Evolutionary conservation across 352 stramenopile species (phyloP), one percentile per base, ranked within the genome.

Genomic region (Phytophthora melonis): DNA sequence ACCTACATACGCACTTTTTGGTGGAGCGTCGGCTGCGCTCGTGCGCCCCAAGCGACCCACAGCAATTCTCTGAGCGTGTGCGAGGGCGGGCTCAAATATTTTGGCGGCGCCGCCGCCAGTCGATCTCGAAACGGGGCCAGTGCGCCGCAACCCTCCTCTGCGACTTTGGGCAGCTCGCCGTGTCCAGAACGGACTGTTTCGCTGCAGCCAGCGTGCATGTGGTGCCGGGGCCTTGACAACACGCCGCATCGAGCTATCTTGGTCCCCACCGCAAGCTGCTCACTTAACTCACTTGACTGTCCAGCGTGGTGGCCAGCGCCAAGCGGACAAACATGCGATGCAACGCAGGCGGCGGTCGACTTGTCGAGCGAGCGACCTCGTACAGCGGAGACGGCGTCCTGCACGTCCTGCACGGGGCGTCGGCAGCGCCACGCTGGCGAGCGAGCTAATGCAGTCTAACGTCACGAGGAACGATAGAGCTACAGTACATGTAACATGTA

Each of bases 131-230:
- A 59, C 36, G 5, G 50, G 34, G 18, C 4, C 23, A n/a, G 5
- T 23, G 16, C n/a, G 27, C 32, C 43, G 30, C 63, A 55, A 63
- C 39, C 41, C 47, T 58, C 27, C 23, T 14, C 36, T 36, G 54
- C 54, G 30, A 47, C 30, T 47, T n/a, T 18, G 36, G 16, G 18
- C 41, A 50, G 16, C 41, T 50, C 13, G 45, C 19, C 58, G 16
- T 69, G 50, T 62, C 49, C 66, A 73, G 66, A 54, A 36, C 11
- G 39, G 9, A 23, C 66, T 68, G 66, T 72, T 72, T 68, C 66
- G 27, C 50, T 21, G 63, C 43, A 64, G 63, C 63, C 54, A 57
- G 21, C 39, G 39, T 57, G 30, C 36, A 8, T 43, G 45, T 56
- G 52, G 10, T 43, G 16, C 41, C 5, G 14, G 16, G n/a, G 16